Evolutionary conservation across 2,329 filamentous ascomycete species (phyloP).

Genomic region (Fusarium sp.): DNA sequence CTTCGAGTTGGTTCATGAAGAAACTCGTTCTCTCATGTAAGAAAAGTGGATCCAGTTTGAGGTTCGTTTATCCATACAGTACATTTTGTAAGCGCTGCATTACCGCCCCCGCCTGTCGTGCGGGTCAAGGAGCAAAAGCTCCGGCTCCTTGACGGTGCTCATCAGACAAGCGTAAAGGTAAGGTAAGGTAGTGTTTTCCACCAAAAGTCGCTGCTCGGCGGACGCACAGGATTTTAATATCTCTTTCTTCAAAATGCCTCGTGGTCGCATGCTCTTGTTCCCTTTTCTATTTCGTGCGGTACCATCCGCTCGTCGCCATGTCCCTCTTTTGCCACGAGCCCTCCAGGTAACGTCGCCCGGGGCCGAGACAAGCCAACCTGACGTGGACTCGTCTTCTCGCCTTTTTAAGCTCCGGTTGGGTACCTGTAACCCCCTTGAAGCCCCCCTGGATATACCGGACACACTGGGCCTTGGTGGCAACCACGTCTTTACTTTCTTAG

Average conservation of each 20-base stretch:
- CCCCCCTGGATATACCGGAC: constrained; percentile 30
- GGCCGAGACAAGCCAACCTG: constrained; percentile 35
- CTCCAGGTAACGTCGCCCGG: constrained; percentile 38
- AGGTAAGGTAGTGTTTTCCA: constrained; percentile 38
- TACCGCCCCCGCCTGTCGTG: constrained; percentile 47
- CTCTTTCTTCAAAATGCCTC: constrained; percentile 49
- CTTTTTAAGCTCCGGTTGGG: constrained; percentile 37
- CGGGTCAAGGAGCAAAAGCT: constrained; percentile 52
- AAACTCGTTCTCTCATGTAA: constrained; percentile 7
- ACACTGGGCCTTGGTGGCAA: constrained; percentile 40
- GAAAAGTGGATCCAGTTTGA: constrained; percentile 34
- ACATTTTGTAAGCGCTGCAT: constrained; percentile 48
- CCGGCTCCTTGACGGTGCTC: constrained; percentile 45
- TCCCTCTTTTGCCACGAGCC: constrained; percentile 42
- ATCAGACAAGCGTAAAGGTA: constrained; percentile 40
- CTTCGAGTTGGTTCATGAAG: constrained; percentile 7
- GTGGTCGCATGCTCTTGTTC: constrained; percentile 40
- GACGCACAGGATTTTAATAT: constrained; percentile 47
- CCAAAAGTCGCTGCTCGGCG: constrained; percentile 40
- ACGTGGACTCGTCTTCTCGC: constrained; percentile 28
- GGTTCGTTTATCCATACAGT: constrained; percentile 18
- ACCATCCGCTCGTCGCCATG: constrained; percentile 41
- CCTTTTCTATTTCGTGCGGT: constrained; percentile 27
- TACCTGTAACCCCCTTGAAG: constrained; percentile 26
- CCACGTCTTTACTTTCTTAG: constrained; percentile 15